Evolutionary conservation across 2,329 filamentous ascomycete species (phyloP), one percentile per base, ranked within the genome.

Genomic region (Hymenoscyphus albidus): DNA sequence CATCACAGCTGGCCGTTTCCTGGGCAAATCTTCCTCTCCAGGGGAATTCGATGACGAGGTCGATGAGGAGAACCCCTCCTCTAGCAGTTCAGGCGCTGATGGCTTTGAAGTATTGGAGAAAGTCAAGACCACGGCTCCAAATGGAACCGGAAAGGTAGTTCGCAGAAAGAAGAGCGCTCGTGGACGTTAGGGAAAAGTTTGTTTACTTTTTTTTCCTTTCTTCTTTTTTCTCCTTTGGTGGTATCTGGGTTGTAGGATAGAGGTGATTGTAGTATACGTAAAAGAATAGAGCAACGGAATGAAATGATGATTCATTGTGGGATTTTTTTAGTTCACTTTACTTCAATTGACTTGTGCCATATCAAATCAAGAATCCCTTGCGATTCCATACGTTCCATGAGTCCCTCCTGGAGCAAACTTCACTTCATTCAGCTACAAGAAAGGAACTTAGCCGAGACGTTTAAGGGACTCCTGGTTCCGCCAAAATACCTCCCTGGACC

Each of bases 21-120:
- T 87, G 62, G 62, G 67, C 39, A 78, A 78, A 65, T 67, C 73
- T 14, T 71, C 77, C 1, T 72, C 75, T 10, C 71, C 76, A 16
- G 75, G 77, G 2, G 77, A 77, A 1, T 77, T 76, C 9, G 77
- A 76, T 38, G 74, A 74, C 6, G 74, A 75, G 27, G 76, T 77
- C 32, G 70, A 70, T 18, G 83, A 84, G 76, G 81, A 54, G 80
- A 85, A 76, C 77, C 77, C 64, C 83, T 83, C 38, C 80, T 84
- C 27, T 5, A 84, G 80, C 74, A 84, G 82, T 27, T 85, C 84
- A 72, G 86, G 85, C 1, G 80, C 82, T 22, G 85, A 85, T 62
- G 84, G 87, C 74, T 88, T 86, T 76, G 86, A 89, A 77, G 76
- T 88, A 54, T 77, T 88, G 10, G 85, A 87, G 73, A 86, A 86